Conservation (phyloP, 2,329 filamentous ascomycete genomes). For the Aspergillus aculeatinus region DNA sequence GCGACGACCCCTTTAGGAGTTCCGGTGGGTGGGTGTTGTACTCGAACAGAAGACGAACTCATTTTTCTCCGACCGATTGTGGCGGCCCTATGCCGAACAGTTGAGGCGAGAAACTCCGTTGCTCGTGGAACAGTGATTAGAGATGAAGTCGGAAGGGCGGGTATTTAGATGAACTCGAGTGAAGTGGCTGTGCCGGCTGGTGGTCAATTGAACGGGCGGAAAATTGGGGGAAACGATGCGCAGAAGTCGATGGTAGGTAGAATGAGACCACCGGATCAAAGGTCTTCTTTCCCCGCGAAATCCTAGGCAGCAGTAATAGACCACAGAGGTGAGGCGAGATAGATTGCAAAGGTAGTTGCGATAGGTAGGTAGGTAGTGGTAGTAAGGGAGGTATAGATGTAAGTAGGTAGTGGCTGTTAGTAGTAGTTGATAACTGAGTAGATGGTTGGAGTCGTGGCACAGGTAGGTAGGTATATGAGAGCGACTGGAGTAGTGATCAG, state of each 20-base stretch:
- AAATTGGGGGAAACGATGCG: neutral
- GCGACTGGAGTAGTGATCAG: slow-evolving; percentile 9
- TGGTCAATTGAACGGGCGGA: neutral
- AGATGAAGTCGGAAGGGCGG: neutral
- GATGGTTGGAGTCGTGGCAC: neutral
- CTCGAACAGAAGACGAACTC: slow-evolving; percentile 39
- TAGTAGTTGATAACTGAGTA: neutral
- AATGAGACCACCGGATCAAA: neutral
- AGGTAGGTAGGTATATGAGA: neutral
- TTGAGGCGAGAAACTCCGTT: neutral
- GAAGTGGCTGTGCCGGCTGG: neutral
- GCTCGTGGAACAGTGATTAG: neutral
- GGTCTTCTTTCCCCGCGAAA: neutral
- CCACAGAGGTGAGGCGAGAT: neutral
- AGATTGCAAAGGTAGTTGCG: neutral
- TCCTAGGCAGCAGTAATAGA: slow-evolving; percentile 5
- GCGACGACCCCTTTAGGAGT: slow-evolving; percentile 23
- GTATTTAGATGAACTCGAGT: neutral
- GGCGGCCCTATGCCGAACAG: neutral
- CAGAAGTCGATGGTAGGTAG: neutral
- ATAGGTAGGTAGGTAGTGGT: neutral
- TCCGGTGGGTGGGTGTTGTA: slow-evolving; percentile 30
- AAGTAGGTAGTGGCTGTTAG: neutral
- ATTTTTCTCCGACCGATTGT: slow-evolving; percentile 23
- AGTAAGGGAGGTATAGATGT: neutral